Percentiles rank a stretch among this genome's conserved stretches.
Conservation (phyloP, 78 protist species). For the Dictyostelium discoideum region dicty_2.7 NC_007088.5:5237501-5238000, state of each 20-base stretch:
- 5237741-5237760: slow-evolving; percentile 34
- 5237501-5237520: slow-evolving; percentile 72
- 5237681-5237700: neutral
- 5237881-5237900: slow-evolving; percentile 35
- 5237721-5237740: slow-evolving; percentile 36
- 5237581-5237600: slow-evolving; percentile 37
- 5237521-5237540: slow-evolving; percentile 17
- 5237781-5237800: slow-evolving; percentile 83
- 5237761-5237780: slow-evolving; percentile 70
- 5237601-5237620: slow-evolving; percentile 66
- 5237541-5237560: neutral
- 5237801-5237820: slow-evolving; percentile 9
- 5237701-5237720: slow-evolving; percentile 18
- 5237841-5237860: slow-evolving; percentile 76
- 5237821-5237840: slow-evolving; percentile 72
- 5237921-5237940: slow-evolving; percentile 45
- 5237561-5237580: neutral
- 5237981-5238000: slow-evolving; percentile 42
- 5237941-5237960: slow-evolving; percentile 71
- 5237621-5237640: slow-evolving; percentile 73
- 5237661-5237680: slow-evolving; percentile 52
- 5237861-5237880: slow-evolving; percentile 79
- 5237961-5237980: slow-evolving; percentile 45
- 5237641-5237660: slow-evolving; percentile 70
- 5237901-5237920: slow-evolving; percentile 59